Percentiles rank a stretch among this genome's conserved stretches.
These are phyloP conservation scores for Ambrosia trifida DNA, from an alignment of 129 eudicot species.

Conservation along the genomic window DNA sequence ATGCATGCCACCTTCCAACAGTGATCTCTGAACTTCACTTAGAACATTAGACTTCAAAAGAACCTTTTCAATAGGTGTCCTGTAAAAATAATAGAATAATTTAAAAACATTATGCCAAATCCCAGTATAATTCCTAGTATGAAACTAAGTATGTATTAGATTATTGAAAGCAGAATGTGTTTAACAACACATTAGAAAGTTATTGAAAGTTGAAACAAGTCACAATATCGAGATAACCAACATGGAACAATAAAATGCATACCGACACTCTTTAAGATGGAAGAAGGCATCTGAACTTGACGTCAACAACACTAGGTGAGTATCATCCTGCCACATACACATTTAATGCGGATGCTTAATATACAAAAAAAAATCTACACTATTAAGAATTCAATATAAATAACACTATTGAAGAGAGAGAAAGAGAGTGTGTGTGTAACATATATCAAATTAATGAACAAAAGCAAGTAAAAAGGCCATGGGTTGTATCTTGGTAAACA, in stretches of 20 bases:
- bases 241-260: not conserved
- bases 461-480: constrained; percentile 93
- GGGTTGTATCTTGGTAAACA: constrained; percentile 96
- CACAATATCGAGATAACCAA: not conserved
- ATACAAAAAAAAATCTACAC: not conserved
- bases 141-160: not conserved
- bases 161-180: not conserved
- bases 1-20: constrained; percentile 78
- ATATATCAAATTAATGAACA: constrained; percentile 88
- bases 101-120: no score
- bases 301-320: constrained; percentile 82
- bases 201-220: not conserved
- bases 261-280: constrained; percentile 95
- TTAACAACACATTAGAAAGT: not conserved
- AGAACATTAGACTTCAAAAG: constrained; percentile 81
- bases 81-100: constrained; percentile 16
- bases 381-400: not conserved
- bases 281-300: constrained; percentile 87
- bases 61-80: constrained; percentile 79
- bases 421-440: not conserved
- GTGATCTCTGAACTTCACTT: constrained; percentile 74
- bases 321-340: constrained; percentile 60
- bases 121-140: no score
- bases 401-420: not conserved
- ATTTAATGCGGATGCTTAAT: constrained; percentile 3